Evolutionary conservation across 2,329 filamentous ascomycete genomes (phyloP), one percentile per base, ranked within the genome.

Genomic region (Colletotrichum ledebouriae): DNA sequence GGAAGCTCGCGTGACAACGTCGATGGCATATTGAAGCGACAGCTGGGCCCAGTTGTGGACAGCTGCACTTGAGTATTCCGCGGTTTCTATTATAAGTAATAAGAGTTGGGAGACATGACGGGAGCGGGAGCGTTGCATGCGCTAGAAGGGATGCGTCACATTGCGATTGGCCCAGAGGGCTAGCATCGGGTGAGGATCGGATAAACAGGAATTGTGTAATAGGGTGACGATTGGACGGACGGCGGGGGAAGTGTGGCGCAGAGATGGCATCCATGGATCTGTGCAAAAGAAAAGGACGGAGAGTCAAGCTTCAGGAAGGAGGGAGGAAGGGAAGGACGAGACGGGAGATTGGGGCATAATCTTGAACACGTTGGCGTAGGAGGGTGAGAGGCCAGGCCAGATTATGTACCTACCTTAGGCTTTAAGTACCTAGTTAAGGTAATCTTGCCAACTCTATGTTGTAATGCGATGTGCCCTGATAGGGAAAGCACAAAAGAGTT

Each of bases 61-160:
- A 55, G 42, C 29, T 50, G 57, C 17, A 17, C 17, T 17, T 17
- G 17, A 17, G 17, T 49, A 39, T 13, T 17, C 33, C 10, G 37
- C 12, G 41, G 29, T 55, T 29, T 29, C 34, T 34, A 25, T 29
- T 41, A 22, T 44, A 7, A 9, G 29, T 6, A 29, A 29, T 15
- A 20, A 44, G 17, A 42, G 7, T 44, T 57, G 55, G 44, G 44
- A 59, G 44, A 59, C 25, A 25, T 50, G 33, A 50, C 57, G 57
- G 57, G 44, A 59, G 44, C 57, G 33, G 57, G 44, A 59, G 44
- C 5, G 57, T 59, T 59, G 46, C 57, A 59, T 50, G 57, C 57
- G 57, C 57, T 59, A 50, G 50, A 29, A 25, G 22, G 37, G n/a
- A 53, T 37, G 34, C n/a, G 49, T 41, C 29, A 39, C 20, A 33